Base-by-base conservation (phyloP, 768 basidiomycete genomes). In the Rossbeevera mucosa region DNA sequence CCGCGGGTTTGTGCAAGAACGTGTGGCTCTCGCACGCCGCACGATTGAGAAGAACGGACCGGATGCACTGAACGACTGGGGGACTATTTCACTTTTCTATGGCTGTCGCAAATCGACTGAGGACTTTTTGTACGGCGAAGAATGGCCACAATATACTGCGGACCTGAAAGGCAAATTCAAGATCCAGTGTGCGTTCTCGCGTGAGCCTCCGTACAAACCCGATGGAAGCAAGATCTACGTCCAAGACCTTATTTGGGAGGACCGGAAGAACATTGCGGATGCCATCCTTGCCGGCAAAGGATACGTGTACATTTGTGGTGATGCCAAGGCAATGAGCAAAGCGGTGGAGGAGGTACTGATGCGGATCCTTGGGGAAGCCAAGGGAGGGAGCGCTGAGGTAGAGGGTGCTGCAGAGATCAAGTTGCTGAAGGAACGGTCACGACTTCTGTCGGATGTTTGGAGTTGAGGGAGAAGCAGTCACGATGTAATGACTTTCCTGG, bases 1-100 rank as follows among this genome's bases (percentile, higher is more conserved):
- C 91, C 90, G 96, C 55, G 96, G 95, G 2, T 99, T 99, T 71
- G 81, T 98, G 8, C 96, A 99, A 72, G 96, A 99, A 69, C 91
- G 96, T 59, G 87, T 99, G 40, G 94, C 94, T 9, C 85, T 98
- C 28, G 96, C 94, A 12, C 88, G 91, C 55, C 92, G 93, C 55
- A 90, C 94, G 0, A 79, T 94, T 50, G 94, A 94, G 62, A 97
- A 97, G 80, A 94, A 94, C 63, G 95, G 95, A 7, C 80, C 86
- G 8, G 91, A 94, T 54, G 94, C 90, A 6, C 84, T 99, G 56
- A 81, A 82, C 12, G 94, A 97, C 69, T 99, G 96, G 96, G 96
- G 95, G 38, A 82, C 78, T 44, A 91, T 99, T 70, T 85, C 86
- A 38, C 81, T 99, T 44, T 99, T 94, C 78, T 98, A 97, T 67